phyloP scores from a whole-genome alignment of 2,329 filamentous ascomycete genomes.

The Bipolaris oryzae region DNA sequence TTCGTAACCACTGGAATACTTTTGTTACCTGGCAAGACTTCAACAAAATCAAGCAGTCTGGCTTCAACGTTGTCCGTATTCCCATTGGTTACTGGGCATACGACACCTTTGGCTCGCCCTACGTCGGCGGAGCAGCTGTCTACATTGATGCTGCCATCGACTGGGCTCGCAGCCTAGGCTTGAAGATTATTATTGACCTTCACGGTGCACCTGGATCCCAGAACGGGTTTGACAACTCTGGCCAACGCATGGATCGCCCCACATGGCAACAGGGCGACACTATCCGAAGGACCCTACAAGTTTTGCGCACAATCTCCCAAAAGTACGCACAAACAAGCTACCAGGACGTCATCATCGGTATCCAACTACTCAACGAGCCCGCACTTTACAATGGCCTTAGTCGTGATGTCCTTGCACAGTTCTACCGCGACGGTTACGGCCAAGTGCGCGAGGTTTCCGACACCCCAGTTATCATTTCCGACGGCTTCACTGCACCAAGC shows the following conservation, averaged over 20 bases:
- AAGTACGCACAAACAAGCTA: conserved; percentile 62
- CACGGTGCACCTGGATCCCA: conserved; percentile 64
- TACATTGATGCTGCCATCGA: conserved; percentile 64
- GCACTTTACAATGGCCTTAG: conserved; percentile 53
- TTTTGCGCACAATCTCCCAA: conserved; percentile 62
- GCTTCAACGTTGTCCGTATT: conserved; percentile 65
- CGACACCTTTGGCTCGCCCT: conserved; percentile 57
- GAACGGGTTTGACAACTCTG: conserved; percentile 68
- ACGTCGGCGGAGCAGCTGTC: conserved; percentile 57
- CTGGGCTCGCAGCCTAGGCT: conserved; percentile 59
- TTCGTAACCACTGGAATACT: conserved; percentile 59
- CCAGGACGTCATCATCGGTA: conserved; percentile 64
- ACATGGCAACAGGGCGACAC: conserved; percentile 57
- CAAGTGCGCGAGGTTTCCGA: conserved; percentile 53
- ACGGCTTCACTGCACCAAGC: conserved; percentile 60
- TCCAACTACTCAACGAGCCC: conserved; percentile 65
- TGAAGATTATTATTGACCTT: conserved; percentile 65
- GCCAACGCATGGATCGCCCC: conserved; percentile 54
- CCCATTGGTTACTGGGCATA: conserved; percentile 67
- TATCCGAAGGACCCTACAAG: conserved; percentile 58
- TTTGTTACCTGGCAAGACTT: conserved; percentile 61
- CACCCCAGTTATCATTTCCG: conserved; percentile 63
- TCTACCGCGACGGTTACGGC: conserved; percentile 62
- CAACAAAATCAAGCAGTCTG: conserved; percentile 60
- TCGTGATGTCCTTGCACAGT: conserved; percentile 56